Conservation (phyloP, 768 basidiomycete genomes). For the Lactarius sp. region DNA sequence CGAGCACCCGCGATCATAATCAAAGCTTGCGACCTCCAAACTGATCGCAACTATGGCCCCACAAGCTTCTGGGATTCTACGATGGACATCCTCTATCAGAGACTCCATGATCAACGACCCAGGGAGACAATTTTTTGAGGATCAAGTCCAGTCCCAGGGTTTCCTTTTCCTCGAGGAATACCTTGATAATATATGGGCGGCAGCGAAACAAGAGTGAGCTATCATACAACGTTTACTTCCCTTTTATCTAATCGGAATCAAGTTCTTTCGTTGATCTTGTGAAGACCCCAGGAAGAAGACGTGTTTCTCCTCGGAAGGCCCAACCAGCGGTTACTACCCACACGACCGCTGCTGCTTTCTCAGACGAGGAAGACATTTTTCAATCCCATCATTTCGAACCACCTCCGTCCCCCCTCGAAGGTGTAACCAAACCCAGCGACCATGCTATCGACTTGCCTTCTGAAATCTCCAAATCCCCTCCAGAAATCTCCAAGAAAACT, state of each 20-base stretch:
- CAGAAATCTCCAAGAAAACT: slow-evolving; percentile 14
- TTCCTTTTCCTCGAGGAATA: slow-evolving; percentile 79
- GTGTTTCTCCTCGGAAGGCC: slow-evolving; percentile 46
- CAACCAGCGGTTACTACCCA: slow-evolving; percentile 35
- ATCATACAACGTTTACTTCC: background rate
- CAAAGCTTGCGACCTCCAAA: background rate
- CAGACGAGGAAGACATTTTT: slow-evolving; percentile 51
- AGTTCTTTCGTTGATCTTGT: slow-evolving; percentile 76
- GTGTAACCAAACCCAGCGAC: background rate
- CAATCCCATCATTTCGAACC: slow-evolving; percentile 7
- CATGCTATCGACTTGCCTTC: background rate
- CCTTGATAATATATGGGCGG: slow-evolving; percentile 61
- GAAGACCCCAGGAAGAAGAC: slow-evolving; percentile 79
- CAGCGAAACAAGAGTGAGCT: slow-evolving; percentile 58
- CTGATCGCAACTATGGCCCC: slow-evolving; percentile 16
- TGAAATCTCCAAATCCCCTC: background rate
- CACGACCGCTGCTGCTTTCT: slow-evolving; percentile 46
- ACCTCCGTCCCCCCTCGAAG: background rate
- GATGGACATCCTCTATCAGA: slow-evolving; percentile 66
- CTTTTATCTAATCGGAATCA: slow-evolving; percentile 4
- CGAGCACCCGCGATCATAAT: too few species aligned
- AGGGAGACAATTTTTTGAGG: slow-evolving; percentile 63
- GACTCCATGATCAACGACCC: slow-evolving; percentile 67
- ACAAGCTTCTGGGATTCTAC: slow-evolving; percentile 44
- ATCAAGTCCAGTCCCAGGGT: slow-evolving; percentile 69